Base-by-base conservation (phyloP, 306 rosid species). In the Myrica gale region DNA sequence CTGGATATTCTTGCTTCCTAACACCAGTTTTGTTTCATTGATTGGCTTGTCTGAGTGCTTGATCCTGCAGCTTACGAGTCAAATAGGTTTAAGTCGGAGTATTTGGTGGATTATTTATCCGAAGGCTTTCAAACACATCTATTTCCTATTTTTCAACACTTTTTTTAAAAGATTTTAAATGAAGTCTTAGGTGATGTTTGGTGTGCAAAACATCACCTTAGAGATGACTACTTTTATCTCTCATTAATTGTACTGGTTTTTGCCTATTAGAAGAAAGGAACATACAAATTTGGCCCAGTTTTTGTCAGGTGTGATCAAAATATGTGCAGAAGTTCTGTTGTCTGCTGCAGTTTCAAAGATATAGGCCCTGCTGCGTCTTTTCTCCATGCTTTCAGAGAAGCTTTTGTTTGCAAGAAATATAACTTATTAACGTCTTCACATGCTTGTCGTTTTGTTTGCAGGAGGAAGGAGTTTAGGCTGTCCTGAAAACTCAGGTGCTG, bases 381-480 rank as follows among this genome's bases (percentile, higher is more conserved):
- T 43, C 70, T 44, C 50, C 10, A 6, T 65, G 6, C 45, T 65
- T 73, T 39, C 50, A 62, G 66, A 20, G 52, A 21, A 50, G 21
- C 53, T 12, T 41, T 53, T 79, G 37, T 63, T 54, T 42, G 48
- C 17, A 8, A 46, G 80, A 77, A 60, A 51, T 52, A 78, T 78
- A 48, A 69, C 58, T 50, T 21, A 47, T 66, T 45, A 45, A 57
- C 65, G 53, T 66, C 72, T 61, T 55, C 21, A 32, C 67, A 68
- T 52, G 74, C 53, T 75, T 83, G 62, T 74, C 53, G 61, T 75
- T 42, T 79, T 85, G 47, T 72, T 63, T 78, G 76, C 82, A 95
- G 97, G 98, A 61, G 98, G 98, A 69, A 78, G 56, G 75, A 95
- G 98, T 85, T 83, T 90, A 66, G 97, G 97, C 82, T 95, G 98